Base-by-base conservation (phyloP, 202 grass and related monocot genomes). In the Musa balbisiana region DNA sequence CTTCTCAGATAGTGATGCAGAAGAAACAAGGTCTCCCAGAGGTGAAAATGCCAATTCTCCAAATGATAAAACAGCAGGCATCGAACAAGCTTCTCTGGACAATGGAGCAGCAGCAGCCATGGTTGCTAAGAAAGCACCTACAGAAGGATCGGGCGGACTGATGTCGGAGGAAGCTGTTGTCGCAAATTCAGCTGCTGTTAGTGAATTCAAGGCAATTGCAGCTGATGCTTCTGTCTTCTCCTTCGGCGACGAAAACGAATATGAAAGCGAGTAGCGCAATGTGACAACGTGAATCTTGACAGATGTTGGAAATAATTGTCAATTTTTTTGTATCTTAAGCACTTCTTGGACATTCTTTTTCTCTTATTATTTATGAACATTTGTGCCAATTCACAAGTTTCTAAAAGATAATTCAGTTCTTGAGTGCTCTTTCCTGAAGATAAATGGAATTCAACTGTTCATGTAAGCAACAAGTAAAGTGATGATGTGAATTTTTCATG, bases 141-240 rank as follows among this genome's bases (percentile, higher is more conserved):
- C 53, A 27, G 60, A 76, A 65, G 74, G 21, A 65, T 52, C 24
- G 14, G 24, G 59, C 65, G 16, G 49, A 19, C 60, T 1, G 11
- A 25, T 10, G n/a, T 51, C 26, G 19, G 13, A 15, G 12, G 74
- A 65, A 10, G 59, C 43, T 52, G 25, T 17, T 9, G 9, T 11
- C 24, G 15, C 12, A 5, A 64, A 76, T 65, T 64, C 58, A 51
- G 26, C 58, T 15, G 50, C 56, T 64, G 59, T 33, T 3, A 76
- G 43, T 53, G 74, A 52, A 17, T 64, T 76, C 60, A 65, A 76
- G 59, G 59, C 74, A 24, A 64, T 76, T 52, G 74, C 74, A 8
- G 74, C 74, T 76, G 74, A 65, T 64, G 74, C 74, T 12, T 76
- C 74, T 76, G 74, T 76, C 60, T 76, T 76, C 49, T 76, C 56